Conservation (phyloP, 139 green algal species). For the Auxenochlorella protothecoides region DNA sequence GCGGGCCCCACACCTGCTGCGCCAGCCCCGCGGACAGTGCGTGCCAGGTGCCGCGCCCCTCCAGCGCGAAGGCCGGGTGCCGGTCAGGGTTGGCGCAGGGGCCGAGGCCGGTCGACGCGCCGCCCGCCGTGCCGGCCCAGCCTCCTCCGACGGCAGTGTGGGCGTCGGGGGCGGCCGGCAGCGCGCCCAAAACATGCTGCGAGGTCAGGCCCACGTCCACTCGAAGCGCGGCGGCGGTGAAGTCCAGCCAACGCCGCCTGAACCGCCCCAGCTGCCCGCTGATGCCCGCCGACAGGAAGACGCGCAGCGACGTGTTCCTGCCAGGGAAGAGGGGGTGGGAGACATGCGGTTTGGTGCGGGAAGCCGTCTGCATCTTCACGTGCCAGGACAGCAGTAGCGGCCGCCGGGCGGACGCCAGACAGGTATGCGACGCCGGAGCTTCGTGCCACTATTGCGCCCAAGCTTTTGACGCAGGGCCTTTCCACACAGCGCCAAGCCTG, state of each 20-base stretch:
- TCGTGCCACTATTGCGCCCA: neutral
- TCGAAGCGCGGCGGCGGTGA: constrained; percentile 24
- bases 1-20: constrained; percentile 66
- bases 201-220: constrained; percentile 46
- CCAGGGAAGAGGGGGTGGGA: too few relatives aligned
- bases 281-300: constrained; percentile 34
- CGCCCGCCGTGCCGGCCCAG: too few relatives aligned
- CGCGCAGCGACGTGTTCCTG: constrained; percentile 35
- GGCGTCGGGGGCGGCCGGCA: constrained; percentile 7
- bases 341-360: neutral
- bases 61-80: constrained; percentile 50
- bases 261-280: constrained; percentile 39
- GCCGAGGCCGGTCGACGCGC: too few relatives aligned
- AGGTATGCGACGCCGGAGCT: neutral
- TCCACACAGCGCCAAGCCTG: too few relatives aligned
- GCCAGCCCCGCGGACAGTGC: constrained; percentile 41
- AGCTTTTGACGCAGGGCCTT: too few relatives aligned
- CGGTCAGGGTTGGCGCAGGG: constrained; percentile 7
- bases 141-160: neutral
- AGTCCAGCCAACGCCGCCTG: constrained; percentile 34
- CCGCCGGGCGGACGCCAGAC: too few relatives aligned
- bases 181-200: constrained; percentile 16
- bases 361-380: neutral
- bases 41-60: constrained; percentile 57
- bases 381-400: neutral